Evolutionary conservation across 2,329 filamentous ascomycete species (phyloP).

Genomic region (Cytospora piceae): DNA sequence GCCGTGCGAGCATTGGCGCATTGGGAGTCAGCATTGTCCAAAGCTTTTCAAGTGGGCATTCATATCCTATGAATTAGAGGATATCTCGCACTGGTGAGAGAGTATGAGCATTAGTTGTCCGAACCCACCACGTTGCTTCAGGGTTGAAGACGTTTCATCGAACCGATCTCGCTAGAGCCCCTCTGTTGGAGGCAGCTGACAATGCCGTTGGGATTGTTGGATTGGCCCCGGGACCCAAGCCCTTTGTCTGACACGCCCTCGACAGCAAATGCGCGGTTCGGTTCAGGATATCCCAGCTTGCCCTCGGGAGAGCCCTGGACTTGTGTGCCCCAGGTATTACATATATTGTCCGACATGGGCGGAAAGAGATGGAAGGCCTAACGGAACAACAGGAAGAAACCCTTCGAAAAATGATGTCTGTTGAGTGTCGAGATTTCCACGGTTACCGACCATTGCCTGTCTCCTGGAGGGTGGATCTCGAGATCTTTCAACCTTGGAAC

Average conservation of each 20-base stretch:
- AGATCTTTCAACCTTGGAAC: constrained; percentile 3
- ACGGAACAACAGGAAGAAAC: neutral
- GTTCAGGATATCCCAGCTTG: constrained; percentile 14
- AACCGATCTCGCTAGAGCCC: constrained; percentile 1
- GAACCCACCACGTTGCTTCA: neutral
- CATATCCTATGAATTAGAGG: neutral
- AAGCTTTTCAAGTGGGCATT: neutral
- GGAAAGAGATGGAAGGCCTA: neutral
- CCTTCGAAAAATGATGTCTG: neutral
- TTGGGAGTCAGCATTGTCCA: neutral
- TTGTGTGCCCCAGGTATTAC: constrained; percentile 3
- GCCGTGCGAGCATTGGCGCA: neutral
- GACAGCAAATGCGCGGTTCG: constrained; percentile 8
- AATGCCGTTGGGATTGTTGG: neutral
- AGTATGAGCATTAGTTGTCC: neutral
- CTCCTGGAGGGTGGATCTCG: neutral
- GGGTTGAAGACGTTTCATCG: neutral
- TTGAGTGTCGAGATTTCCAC: neutral
- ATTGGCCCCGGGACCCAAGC: constrained; percentile 4
- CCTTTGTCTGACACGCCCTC: constrained; percentile 20
- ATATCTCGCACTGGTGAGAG: neutral
- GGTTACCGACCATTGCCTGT: neutral
- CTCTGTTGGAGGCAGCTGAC: neutral
- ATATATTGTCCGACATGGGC: constrained; percentile 4
- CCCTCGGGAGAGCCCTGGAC: neutral